These are phyloP conservation scores for Cercospora sp. DNA, from an alignment of 2,329 filamentous ascomycete species.

Conservation along the genomic window DNA sequence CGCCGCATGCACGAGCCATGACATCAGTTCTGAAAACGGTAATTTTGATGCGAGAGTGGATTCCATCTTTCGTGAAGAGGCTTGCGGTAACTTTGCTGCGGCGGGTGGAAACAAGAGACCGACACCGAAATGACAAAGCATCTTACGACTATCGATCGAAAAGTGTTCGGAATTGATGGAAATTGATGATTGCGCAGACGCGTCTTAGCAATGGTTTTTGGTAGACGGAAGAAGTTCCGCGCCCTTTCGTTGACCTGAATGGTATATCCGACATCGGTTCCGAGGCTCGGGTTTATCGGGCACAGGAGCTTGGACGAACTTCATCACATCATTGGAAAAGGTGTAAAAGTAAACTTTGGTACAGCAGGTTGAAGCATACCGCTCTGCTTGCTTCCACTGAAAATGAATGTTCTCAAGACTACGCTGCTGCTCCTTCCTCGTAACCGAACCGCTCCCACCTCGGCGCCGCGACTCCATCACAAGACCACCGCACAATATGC, in stretches of 20 bases:
- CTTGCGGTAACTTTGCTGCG: neutral
- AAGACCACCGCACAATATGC: constrained; percentile 16
- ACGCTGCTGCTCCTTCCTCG: neutral
- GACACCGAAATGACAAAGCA: neutral
- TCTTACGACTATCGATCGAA: neutral
- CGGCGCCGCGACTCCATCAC: constrained; percentile 13
- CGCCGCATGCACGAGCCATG: neutral
- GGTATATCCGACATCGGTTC: neutral
- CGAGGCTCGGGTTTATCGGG: neutral
- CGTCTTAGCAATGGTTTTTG: neutral
- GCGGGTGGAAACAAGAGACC: neutral
- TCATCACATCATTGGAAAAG: neutral
- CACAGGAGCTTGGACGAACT: neutral
- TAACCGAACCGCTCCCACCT: neutral
- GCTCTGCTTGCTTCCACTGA: neutral
- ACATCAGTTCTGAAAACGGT: neutral
- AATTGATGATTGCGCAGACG: neutral
- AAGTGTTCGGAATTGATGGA: neutral
- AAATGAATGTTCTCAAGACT: neutral
- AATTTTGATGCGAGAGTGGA: neutral
- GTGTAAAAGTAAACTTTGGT: neutral
- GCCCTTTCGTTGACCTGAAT: neutral
- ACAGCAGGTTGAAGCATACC: neutral
- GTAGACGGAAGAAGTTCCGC: neutral
- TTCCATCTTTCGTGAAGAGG: neutral